Evolutionary conservation across 257 asterid species (phyloP), one percentile per base, ranked within the genome.

Genomic region (Ajuga chamaepitys): DNA sequence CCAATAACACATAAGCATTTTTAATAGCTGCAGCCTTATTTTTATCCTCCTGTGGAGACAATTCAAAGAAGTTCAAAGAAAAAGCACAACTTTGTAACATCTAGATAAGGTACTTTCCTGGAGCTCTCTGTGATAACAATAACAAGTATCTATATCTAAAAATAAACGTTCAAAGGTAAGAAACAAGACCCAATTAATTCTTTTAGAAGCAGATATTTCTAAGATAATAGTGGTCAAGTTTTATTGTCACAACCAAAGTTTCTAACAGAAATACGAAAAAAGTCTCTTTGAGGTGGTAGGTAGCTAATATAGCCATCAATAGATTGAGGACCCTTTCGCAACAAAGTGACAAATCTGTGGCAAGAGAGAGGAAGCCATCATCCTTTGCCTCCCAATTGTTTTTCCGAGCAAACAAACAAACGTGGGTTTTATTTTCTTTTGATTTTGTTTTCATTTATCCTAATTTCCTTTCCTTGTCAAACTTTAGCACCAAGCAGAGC

Each of bases 1-100:
- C 95, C 97, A 94, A 64, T 71, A 94, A 80, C 41, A 94, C 97
- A 61, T 86, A 94, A 53, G 97, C 99, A 80, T 93, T 93, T 83
- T 93, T 93, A 7, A 93, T 75, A 66, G 99, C 97, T 78, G 99
- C 99, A 54, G 86, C 88, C 80, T 86, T 93, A 75, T 93, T 84
- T 66, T 84, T 88, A 51, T 93, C 97, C 73, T 89, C 99, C 99
- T 93, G 79, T 50, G 54, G 67, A 66, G 28, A 40, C 37, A 72
- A 76, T 54, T 13, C 45, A 16, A 28, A 37, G 66, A 44, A 25
- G 46, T 58, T 52, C 6, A 47, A 9, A 63, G 46, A 21, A 47
- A 78, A 74, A 50, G 14, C 61, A 34, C 54, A 34, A 44, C 11
- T 38, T 28, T 28, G 53, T 58, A 52, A 66, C 70, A 68, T 16